phyloP scores from a whole-genome alignment of 169 alveolate species.

The Plasmodium sp. region DNA sequence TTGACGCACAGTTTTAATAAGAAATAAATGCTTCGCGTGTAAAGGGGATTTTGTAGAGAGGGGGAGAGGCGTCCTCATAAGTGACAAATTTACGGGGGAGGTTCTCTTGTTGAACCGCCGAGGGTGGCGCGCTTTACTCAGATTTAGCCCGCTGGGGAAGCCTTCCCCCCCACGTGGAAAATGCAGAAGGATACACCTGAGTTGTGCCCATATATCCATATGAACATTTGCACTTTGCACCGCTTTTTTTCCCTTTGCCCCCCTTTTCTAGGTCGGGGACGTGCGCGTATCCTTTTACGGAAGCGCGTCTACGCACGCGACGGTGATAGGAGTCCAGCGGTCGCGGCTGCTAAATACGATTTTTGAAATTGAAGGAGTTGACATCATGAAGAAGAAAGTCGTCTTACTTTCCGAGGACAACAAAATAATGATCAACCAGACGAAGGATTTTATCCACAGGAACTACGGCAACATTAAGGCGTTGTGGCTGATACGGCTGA shows the following conservation, averaged over 20 bases:
- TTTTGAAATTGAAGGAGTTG: conserved; percentile 65
- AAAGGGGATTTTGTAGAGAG: neutral
- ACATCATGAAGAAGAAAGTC: conserved; percentile 19
- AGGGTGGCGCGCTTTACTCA: neutral
- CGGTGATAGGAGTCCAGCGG: conserved; percentile 56
- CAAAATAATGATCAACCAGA: conserved; percentile 69
- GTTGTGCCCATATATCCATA: neutral
- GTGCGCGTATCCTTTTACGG: conserved; percentile 70
- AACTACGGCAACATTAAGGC: conserved; percentile 53
- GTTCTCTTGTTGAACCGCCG: neutral
- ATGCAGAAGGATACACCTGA: neutral
- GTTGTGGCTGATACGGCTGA: conserved; percentile 55
- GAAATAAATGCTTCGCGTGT: neutral
- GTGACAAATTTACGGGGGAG: too few species aligned
- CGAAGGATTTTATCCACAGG: conserved; percentile 47
- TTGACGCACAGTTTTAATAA: neutral
- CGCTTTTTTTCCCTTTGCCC: neutral
- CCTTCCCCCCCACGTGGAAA: neutral
- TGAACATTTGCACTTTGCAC: neutral
- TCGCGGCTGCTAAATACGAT: conserved; percentile 44
- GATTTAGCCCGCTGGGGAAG: neutral
- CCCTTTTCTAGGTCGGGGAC: conserved; percentile 47
- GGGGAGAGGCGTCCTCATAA: neutral
- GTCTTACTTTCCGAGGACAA: conserved; percentile 56
- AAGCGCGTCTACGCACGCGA: conserved; percentile 69